Base-by-base conservation (phyloP, 768 basidiomycete genomes). In the Lactifluus subvellereus region DNA sequence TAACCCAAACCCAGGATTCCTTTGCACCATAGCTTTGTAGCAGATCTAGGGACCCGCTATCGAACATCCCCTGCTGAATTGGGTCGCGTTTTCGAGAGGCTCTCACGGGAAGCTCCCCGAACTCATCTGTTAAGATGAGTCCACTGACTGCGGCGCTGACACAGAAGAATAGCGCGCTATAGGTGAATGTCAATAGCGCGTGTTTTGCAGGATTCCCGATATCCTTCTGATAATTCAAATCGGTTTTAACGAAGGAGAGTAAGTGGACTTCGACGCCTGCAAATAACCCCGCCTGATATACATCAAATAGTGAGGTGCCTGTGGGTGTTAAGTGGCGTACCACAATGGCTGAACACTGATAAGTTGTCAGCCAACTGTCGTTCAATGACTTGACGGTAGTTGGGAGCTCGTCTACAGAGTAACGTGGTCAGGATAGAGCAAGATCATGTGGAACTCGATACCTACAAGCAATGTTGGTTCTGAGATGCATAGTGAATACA, bases 151-250 rank as follows among this genome's bases (percentile, higher is more conserved):
- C 58, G 1, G 64, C 64, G 57, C 64, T 66, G 20, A 61, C 13
- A 50, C 56, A 55, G 64, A 66, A 66, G 48, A 67, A 59, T 13
- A 67, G 60, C 9, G 66, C 55, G 60, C 60, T 38, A 32, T 67
- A 67, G 7, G 66, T 59, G 55, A 67, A 67, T 54, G 62, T 50
- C 3, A 59, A 8, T 7, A 67, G 64, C 4, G 66, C 66, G 30
- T 55, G 33, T 27, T 30, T 42, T 4, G 57, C 60, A 10, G 58
- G 20, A 18, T 51, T 38, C 6, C 10, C 7, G 8, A 40, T 20
- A 22, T 33, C 16, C 4, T 35, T 40, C 6, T 43, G 27, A n/a
- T 45, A 64, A 16, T 54, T 22, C 6, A 37, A 30, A 0, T 57
- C 53, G 37, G 57, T 32, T 42, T 66, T 66, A 32, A 67, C 8